Evolutionary conservation across 768 basidiomycete genomes (phyloP), one percentile per base, ranked within the genome.

Genomic region (Clitopilus passeckerianus): DNA sequence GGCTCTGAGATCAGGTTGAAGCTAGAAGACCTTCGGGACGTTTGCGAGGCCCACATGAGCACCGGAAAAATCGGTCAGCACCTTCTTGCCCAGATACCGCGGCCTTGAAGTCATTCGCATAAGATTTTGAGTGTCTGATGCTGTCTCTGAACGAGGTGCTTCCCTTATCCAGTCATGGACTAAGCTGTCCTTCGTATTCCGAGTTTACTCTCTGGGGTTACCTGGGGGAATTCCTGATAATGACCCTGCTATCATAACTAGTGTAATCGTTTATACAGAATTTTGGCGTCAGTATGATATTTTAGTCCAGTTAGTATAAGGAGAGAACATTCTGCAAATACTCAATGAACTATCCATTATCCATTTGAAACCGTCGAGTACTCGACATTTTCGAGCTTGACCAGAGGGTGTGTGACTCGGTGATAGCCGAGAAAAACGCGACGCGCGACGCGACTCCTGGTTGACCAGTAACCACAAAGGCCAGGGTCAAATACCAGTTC

Each of bases 71-170:
- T n/a, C n/a, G n/a, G n/a, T n/a, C n/a, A 71, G 75, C 41, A 59
- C 71, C 14, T 72, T 77, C 0, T 62, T 81, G 9, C 71, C 77
- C 10, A 73, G 77, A 50, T 80, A 77, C 61, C 65, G 68, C 44
- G 63, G 68, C 6, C 74, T 80, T 16, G 66, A 68, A 2, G 63
- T 62, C 8, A 65, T 80, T 14, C 60, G 58, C 10, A 64, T 77
- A 53, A 63, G 61, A 12, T 65, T 22, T 58, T 34, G 60, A 59
- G 34, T 61, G 35, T 18, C 53, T 6, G 43, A 44, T 34, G 30
- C 50, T 7, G 50, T 63, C 34, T 60, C 57, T 9, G 63, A 65
- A 33, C 44, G 34, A 5, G 66, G 70, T 34, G 57, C 43, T 7
- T 58, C 56, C 14, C 66, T 63, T 41, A 53, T 73, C 9, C 56